These are phyloP conservation scores for Cytospora paraplurivora DNA, from an alignment of 2,329 filamentous ascomycete species.

Conservation along the genomic window DNA sequence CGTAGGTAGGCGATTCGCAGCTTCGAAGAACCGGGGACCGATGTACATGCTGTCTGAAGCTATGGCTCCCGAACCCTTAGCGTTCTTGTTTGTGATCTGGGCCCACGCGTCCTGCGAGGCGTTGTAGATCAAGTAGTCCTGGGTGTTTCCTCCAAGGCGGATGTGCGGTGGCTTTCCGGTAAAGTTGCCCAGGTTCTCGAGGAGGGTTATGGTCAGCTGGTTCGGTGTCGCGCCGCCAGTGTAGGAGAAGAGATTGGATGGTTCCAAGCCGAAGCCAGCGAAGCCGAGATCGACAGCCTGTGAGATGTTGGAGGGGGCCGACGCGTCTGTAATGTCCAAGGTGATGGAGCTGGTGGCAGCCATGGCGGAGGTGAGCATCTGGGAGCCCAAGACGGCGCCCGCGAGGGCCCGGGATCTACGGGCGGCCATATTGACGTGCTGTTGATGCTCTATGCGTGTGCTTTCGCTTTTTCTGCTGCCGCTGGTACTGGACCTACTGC, in stretches of 20 bases:
- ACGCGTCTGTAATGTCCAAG: constrained; percentile 13
- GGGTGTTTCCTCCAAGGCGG: constrained; percentile 53
- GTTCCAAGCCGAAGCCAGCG: constrained; percentile 54
- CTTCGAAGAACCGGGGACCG: constrained; percentile 50
- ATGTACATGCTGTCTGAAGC: constrained; percentile 48
- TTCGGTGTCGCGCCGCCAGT: constrained; percentile 47
- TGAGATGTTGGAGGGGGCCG: constrained; percentile 19
- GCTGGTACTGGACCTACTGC: constrained; percentile 12
- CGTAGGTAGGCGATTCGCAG: constrained; percentile 50
- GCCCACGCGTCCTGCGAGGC: constrained; percentile 39
- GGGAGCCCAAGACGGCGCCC: constrained; percentile 14
- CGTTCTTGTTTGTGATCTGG: constrained; percentile 42
- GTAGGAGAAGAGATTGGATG: constrained; percentile 55
- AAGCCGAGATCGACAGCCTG: constrained; percentile 44
- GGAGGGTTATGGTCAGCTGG: constrained; percentile 47
- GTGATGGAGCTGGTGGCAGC: constrained; percentile 18
- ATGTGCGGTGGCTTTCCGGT: constrained; percentile 51
- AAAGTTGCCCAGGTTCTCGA: constrained; percentile 52
- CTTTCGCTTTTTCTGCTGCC: constrained; percentile 8
- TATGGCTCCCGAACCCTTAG: constrained; percentile 43
- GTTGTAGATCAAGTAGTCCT: constrained; percentile 52
- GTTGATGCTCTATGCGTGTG: too few species aligned
- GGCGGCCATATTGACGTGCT: constrained; percentile 18
- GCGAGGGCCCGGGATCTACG: constrained; percentile 19
- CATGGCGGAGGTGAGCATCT: constrained; percentile 21